Conservation (phyloP, 2,329 filamentous ascomycete species). For the Phialocephala subalpina region DNA sequence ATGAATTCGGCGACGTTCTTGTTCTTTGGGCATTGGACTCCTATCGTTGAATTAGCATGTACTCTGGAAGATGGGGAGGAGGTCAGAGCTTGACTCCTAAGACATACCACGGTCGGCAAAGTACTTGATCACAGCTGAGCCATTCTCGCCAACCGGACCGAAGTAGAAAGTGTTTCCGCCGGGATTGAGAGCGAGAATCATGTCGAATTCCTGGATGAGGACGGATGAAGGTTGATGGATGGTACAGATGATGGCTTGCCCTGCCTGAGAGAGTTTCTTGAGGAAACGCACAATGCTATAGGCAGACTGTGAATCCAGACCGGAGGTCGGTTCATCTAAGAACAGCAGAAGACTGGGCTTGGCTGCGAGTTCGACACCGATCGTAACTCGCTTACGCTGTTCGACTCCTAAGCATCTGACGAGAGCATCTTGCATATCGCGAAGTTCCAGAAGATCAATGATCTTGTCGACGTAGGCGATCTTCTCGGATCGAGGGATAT, state of each 20-base stretch:
- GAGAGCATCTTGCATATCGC: conserved; percentile 72
- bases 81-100: no score
- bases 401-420: conserved; percentile 67
- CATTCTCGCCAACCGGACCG: conserved; percentile 73
- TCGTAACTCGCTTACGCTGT: conserved; percentile 74
- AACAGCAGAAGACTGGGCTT: conserved; percentile 72
- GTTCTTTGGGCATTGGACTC: conserved; percentile 69
- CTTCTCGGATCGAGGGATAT: conserved; percentile 65
- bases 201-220: conserved; percentile 76
- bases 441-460: conserved; percentile 69
- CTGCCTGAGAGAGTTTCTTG: conserved; percentile 70
- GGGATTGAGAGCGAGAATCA: conserved; percentile 73
- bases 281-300: conserved; percentile 74
- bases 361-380: conserved; percentile 78
- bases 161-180: conserved; percentile 78
- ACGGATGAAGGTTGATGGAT: conserved; percentile 77
- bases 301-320: conserved; percentile 74
- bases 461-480: conserved; percentile 72
- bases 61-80: no score
- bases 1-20: conserved; percentile 75
- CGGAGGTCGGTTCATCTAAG: conserved; percentile 76
- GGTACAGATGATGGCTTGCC: conserved; percentile 77
- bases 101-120: conserved; percentile 42
- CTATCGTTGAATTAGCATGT: conserved; percentile 48
- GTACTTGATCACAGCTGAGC: conserved; percentile 70